Evolutionary conservation across 2,329 filamentous ascomycete genomes (phyloP), one percentile per base, ranked within the genome.

Genomic region (Cercospora nicotianae): DNA sequence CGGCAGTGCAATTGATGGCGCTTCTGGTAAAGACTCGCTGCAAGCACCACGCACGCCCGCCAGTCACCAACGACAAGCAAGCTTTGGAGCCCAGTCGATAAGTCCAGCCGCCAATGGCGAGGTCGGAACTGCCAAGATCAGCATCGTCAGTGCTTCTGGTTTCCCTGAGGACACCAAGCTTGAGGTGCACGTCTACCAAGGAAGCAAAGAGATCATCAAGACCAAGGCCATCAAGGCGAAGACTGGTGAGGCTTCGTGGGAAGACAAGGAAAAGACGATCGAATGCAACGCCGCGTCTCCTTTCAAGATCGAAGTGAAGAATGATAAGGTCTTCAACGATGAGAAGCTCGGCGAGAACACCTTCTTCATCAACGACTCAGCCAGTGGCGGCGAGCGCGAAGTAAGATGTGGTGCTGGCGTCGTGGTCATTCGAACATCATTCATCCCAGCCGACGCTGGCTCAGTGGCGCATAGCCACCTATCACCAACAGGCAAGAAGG

Each of bases 281-380:
- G 83, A 85, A 10, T 96, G 93, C 80, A 87, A 90, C 0, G 89
- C 94, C 2, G 94, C 97, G 74, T 85, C 91, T 23, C 89, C 92
- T 76, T 98, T 97, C 86, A 91, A 93, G 78, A 78, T 99, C 69
- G 87, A 91, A 70, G 93, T 93, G 69, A 93, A 93, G 77, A 91
- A 93, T 74, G 92, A 97, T 76, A 88, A 91, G 75, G 91, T 89
- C 0, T 94, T 98, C 76, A 91, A 89, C 67, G 93, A 96, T 77
- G 90, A 94, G 65, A 89, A 93, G 63, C 85, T 99, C 0, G 95
- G 95, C 63, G 94, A 98, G 76, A 87, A 87, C 5, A 78, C 91
- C n/a, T 96, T 97, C 81, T 94, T 96, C 77, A 87, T 99, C n/a
- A 93, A 94, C 71, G 94, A 99, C 77, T 86, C 87, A 71, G 84